Evolutionary conservation across 2,329 filamentous ascomycete genomes (phyloP), one percentile per base, ranked within the genome.

Genomic region (Aplosporella prunicola): DNA sequence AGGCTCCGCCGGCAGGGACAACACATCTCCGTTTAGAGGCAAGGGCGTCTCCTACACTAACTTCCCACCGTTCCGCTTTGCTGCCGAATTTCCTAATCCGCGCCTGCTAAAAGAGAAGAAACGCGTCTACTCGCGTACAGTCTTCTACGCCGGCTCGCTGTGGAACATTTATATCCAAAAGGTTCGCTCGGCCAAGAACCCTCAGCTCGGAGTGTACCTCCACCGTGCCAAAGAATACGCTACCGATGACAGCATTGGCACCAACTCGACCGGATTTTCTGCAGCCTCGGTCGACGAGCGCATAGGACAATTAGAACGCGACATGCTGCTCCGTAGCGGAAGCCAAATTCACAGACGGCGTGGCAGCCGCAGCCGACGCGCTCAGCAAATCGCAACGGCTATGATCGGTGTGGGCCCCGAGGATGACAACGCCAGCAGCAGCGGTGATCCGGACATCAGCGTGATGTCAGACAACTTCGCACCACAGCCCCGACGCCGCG

Each of bases 111-210:
- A 74, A 41, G 72, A 75, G 48, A 73, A 71, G 56, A 75, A 74
- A 50, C 60, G 72, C 0, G 68, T 75, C 7, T 76, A 76, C 49
- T 72, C 67, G 9, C 64, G 70, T 20, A 76, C 72, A 3, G 69
- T 76, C 5, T 75, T 72, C 47, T 76, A 76, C 42, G 71, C 71
- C 4, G 72, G 72, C 2, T 69, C 64, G 13, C 55, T 74, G 11
- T 76, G 72, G 72, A 76, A 76, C 45, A 69, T 76, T n/a, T 76
- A 76, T 50, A 74, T 76, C 9, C 72, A 76, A 46, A 73, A 74
- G 42, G 68, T 74, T 2, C 64, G 68, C 7, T 70, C 67, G 1
- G 62, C 64, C 2, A 72, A 73, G 45, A 70, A 65, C 36, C 68
- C 71, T 9, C 72, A 76, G 46, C 60, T 76, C 1, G 72, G 72